These are phyloP conservation scores for Pythium aphanidermatum DNA, from an alignment of 352 stramenopile species.

Conservation along the genomic window DNA sequence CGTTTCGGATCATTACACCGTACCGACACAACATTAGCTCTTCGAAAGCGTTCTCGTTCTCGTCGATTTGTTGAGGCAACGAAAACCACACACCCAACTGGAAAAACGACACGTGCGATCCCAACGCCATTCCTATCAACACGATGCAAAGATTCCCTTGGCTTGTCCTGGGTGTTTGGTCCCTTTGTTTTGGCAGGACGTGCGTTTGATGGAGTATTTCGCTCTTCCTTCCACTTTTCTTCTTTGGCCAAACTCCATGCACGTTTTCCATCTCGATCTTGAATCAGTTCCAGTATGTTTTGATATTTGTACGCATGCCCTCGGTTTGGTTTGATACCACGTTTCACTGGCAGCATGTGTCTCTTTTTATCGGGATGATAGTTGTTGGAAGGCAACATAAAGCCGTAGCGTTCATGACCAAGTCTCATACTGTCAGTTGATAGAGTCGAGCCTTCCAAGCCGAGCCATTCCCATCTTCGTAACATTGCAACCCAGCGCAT, in stretches of 20 bases:
- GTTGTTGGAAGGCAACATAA: slow-evolving; percentile 40
- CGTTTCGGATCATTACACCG: slow-evolving; percentile 15
- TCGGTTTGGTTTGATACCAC: slow-evolving; percentile 28
- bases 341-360: slow-evolving; percentile 48
- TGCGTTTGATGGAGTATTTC: background rate
- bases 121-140: slow-evolving; percentile 19
- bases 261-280: slow-evolving; percentile 49
- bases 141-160: slow-evolving; percentile 16
- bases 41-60: slow-evolving; percentile 13
- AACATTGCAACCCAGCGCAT: slow-evolving; percentile 61
- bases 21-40: slow-evolving; percentile 27
- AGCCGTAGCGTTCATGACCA: slow-evolving; percentile 46
- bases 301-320: slow-evolving; percentile 70
- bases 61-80: slow-evolving; percentile 12
- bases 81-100: slow-evolving; percentile 31
- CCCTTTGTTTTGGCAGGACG: background rate
- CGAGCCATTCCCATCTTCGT: slow-evolving; percentile 70
- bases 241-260: slow-evolving; percentile 54
- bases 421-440: slow-evolving; percentile 45
- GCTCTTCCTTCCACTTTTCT: slow-evolving; percentile 16
- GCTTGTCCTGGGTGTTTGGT: slow-evolving; percentile 10
- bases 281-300: slow-evolving; percentile 59
- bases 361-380: slow-evolving; percentile 33
- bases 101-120: slow-evolving; percentile 32
- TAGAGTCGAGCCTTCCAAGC: slow-evolving; percentile 18